Evolutionary conservation across 371 early-diverging fungal genomes (phyloP).

Genomic region (Mortierella sp.): DNA sequence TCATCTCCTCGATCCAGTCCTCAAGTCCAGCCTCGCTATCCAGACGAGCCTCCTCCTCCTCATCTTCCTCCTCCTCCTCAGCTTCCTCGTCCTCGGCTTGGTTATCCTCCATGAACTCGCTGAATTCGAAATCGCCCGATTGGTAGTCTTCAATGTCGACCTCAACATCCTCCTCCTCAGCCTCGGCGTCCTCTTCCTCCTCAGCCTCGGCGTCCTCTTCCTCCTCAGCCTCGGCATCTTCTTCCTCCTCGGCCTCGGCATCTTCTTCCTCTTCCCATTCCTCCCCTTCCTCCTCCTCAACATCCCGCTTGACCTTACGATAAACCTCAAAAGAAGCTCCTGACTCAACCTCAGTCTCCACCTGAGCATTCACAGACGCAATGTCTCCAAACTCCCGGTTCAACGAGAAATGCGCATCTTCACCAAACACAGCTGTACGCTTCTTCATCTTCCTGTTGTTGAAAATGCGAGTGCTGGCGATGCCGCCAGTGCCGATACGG

Average conservation of each 20-base stretch:
- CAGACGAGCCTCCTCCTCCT: slow-evolving; percentile 44
- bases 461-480: no score
- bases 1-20: slow-evolving; percentile 58
- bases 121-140: background rate
- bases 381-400: slow-evolving; percentile 18
- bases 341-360: slow-evolving; percentile 5
- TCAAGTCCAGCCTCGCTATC: slow-evolving; percentile 45
- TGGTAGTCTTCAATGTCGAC: background rate
- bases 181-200: slow-evolving; percentile 8
- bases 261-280: slow-evolving; percentile 5
- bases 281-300: slow-evolving; percentile 3
- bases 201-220: slow-evolving; percentile 29
- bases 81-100: background rate
- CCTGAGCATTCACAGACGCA: background rate
- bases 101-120: background rate
- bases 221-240: slow-evolving; percentile 20
- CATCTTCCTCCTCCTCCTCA: slow-evolving; percentile 19
- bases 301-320: background rate
- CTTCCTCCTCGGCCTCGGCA: background rate
- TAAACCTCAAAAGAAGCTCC: background rate
- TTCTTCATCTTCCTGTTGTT: background rate
- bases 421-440: slow-evolving; percentile 33
- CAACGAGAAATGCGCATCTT: slow-evolving; percentile 20
- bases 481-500: background rate
- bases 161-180: slow-evolving; percentile 10